Evolutionary conservation across 106 monocot species (phyloP), one percentile per base, ranked within the genome.

Genomic region (Dendrobium nobile): DNA sequence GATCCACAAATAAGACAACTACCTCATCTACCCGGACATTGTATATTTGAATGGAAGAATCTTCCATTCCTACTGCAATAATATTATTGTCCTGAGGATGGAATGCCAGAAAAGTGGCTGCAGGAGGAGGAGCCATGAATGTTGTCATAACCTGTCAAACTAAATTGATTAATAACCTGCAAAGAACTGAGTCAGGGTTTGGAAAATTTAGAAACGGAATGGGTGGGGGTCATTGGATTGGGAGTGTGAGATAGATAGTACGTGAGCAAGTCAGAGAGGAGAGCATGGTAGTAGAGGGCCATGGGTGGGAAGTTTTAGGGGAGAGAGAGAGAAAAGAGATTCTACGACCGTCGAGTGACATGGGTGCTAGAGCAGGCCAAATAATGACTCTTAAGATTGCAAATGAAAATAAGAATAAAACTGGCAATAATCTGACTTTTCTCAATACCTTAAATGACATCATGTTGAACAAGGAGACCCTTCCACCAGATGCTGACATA

Each of bases 41-140:
- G 47, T 96, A 96, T 79, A 96, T 96, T 80, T 96, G 96, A 82
- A 96, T 92, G 16, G 89, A 89, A 37, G 93, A 93, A 86, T 96
- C 96, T 18, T 96, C 93, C 96, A 96, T 96, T 84, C 96, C 96
- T 74, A 96, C 93, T 31, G 96, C 93, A 85, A 96, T 93, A 68
- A 96, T 93, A 75, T 93, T 93, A 79, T 96, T 93, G 67, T 96
- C 93, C 78, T 93, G 96, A 42, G 96, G 89, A 27, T 94, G 91
- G 85, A 94, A 94, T 24, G 94, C 91, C 42, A 94, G 74, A 74
- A 92, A 93, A 67, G 93, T 93, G 6, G 96, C 96, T 67, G 96
- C 93, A 58, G 93, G 96, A 56, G 96, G 93, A 9, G 93, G 96
- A n/a, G 91, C 77, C 93, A 93, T 93, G 67, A 93, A 96, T 77